Percentiles rank a stretch among this genome's conserved stretches.
phyloP scores from a whole-genome alignment of 495 filamentous ascomycete genomes.

The Penicillium steckii region DNA sequence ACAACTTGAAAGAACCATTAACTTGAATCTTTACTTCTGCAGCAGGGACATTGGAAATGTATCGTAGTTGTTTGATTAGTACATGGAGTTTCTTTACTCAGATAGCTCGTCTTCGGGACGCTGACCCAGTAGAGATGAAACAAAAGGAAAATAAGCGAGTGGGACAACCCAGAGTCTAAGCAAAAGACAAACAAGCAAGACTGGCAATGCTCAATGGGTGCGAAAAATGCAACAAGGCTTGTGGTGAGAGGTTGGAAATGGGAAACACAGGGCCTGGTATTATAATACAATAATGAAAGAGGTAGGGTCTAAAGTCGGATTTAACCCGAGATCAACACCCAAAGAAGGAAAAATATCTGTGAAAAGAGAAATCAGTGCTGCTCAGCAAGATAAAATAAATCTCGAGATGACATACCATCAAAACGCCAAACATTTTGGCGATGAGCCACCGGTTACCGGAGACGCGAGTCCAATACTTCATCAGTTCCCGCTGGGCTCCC shows the following conservation, averaged over 20 bases:
- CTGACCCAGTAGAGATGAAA: conserved; percentile 17
- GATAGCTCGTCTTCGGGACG: conserved; percentile 16
- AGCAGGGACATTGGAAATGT: conserved; percentile 2
- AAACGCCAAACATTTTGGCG: conserved; percentile 97
- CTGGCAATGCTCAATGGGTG: conserved; percentile 11
- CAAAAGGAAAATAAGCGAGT: conserved; percentile 17
- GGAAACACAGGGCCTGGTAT: conserved; percentile 19
- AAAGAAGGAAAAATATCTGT: conserved; percentile 58
- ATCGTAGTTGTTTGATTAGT: conserved; percentile 13
- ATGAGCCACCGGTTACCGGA: conserved; percentile 94
- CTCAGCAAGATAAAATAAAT: no score
- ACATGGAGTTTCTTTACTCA: conserved; percentile 25
- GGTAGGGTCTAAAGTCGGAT: conserved; percentile 12
- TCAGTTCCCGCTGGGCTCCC: conserved; percentile 84
- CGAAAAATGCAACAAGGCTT: conserved; percentile 17
- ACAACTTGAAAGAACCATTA: no score
- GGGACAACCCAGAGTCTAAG: conserved; percentile 25
- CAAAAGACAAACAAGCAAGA: conserved; percentile 14
- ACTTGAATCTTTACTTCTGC: no score
- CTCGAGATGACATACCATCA: conserved; percentile 69
- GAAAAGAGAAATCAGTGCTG: not conserved
- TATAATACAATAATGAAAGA: conserved; percentile 40
- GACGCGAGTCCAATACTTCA: conserved; percentile 96
- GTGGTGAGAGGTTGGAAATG: conserved; percentile 9
- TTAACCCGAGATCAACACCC: conserved; percentile 58